Evolutionary conservation across 1,139 yeast species (phyloP), one percentile per base, ranked within the genome.

Genomic region (Saccharomyces hybrid): DNA sequence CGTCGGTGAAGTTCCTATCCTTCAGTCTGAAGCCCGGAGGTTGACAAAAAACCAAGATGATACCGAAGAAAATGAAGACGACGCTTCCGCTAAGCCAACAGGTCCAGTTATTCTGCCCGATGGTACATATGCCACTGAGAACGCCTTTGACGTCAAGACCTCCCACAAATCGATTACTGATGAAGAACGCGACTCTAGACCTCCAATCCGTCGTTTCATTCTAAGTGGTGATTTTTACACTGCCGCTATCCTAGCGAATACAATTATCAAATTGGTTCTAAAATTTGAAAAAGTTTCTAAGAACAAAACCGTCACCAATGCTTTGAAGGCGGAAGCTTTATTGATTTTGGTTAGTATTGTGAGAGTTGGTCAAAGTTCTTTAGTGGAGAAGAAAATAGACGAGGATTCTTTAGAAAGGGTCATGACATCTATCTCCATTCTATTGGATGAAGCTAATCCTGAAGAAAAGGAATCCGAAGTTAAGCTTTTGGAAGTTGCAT

Each of bases 51-150:
- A 65, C 25, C 69, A 63, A 25, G 63, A 64, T 11, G 73, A 77
- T 29, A 76, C 72, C 11, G 72, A 71, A 7, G 71, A 68, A 4
- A 72, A 69, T 11, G 72, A 65, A 5, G 67, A 63, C 13, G 63
- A 65, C 27, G 66, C 60, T 41, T 67, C 70, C 31, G 49, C 67
- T 8, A 71, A 71, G 53, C 71, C 76, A 46, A 75, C 79, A 52
- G 89, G 88, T 51, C 96, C 98, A 32, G 84, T 86, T 58, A 85
- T 95, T 55, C 79, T 93, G 60, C 96, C 99, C 23, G 99, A 95
- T 73, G 99, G 99, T 63, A 95, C 99, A 1, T 95, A 95, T 73
- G 99, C 99, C 31, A 87, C 97, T 32, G 99, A 95, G 72, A 85
- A 84, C 64, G 97, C 98, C 0, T 77, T 89, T 56, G 73, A 71